Evolutionary conservation across 768 basidiomycete genomes (phyloP).

Genomic region (Serendipita vermifera): DNA sequence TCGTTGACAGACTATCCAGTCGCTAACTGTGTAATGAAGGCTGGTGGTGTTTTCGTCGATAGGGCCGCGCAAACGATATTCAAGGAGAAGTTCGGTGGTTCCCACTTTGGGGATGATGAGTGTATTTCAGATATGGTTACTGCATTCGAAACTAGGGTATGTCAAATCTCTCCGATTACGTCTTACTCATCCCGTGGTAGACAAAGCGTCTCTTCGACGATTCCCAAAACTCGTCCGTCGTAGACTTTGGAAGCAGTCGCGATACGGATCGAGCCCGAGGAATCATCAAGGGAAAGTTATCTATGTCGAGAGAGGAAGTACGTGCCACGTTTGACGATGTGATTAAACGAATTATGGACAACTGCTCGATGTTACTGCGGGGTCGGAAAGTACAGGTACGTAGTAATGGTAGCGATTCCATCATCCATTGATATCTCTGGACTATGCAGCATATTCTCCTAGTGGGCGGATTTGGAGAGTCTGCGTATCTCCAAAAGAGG

Average conservation of each 20-base stretch:
- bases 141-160: background rate
- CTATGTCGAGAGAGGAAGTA: background rate
- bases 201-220: conserved; percentile 12
- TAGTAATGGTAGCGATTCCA: background rate
- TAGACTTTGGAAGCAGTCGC: conserved; percentile 8
- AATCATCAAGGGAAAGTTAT: background rate
- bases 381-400: background rate
- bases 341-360: background rate
- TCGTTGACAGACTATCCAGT: background rate
- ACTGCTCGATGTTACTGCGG: background rate
- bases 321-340: background rate
- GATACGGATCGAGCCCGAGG: conserved; percentile 6
- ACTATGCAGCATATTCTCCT: background rate
- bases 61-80: background rate
- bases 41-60: background rate
- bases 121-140: background rate
- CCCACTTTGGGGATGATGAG: background rate
- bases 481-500: background rate
- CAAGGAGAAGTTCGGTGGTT: background rate
- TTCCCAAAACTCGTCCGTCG: background rate
- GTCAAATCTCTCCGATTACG: background rate
- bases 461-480: conserved; percentile 10
- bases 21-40: background rate
- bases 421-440: background rate
- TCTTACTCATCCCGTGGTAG: background rate